A percentile compares a stretch with the other conserved stretches of the same genome.
These are phyloP conservation scores for Periconia sp. DNA, from an alignment of 2,329 filamentous ascomycete genomes.

Conservation along the genomic window DNA sequence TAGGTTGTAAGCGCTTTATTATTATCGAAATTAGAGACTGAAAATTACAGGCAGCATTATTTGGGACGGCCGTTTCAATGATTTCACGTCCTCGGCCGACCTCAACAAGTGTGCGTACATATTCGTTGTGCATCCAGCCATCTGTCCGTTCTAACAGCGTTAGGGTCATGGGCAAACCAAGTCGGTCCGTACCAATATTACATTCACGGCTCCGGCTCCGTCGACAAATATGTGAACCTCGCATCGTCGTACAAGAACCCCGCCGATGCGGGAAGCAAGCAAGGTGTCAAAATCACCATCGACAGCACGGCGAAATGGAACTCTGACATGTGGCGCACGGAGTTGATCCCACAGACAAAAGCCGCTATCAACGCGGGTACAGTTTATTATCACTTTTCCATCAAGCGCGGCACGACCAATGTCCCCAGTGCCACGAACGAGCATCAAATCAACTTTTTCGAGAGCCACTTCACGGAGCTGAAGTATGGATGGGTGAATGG, in stretches of 20 bases:
- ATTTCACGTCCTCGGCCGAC: conserved; percentile 56
- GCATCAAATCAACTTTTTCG: conserved; percentile 67
- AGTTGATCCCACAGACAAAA: conserved; percentile 71
- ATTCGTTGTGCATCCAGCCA: neutral
- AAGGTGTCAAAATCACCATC: conserved; percentile 71
- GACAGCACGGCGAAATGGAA: conserved; percentile 68
- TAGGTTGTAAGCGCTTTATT: conserved; percentile 4
- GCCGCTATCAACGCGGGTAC: conserved; percentile 67
- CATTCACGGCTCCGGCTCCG: conserved; percentile 64
- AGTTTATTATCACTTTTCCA: conserved; percentile 72
- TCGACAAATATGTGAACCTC: conserved; percentile 64
- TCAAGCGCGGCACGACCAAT: conserved; percentile 62
- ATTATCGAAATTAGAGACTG: neutral
- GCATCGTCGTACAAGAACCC: conserved; percentile 65
- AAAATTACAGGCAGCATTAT: conserved; percentile 50
- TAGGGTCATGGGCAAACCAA: conserved; percentile 67
- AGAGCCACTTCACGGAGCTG: conserved; percentile 74
- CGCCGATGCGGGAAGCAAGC: conserved; percentile 60
- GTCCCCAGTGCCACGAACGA: conserved; percentile 64
- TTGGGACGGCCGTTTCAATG: conserved; percentile 70
- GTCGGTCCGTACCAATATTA: conserved; percentile 75
- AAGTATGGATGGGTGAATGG: conserved; percentile 66
- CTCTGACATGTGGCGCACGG: conserved; percentile 73
- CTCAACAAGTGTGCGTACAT: conserved; percentile 52
- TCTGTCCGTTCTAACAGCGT: conserved; percentile 9